phyloP scores from a whole-genome alignment of 163 green algal genomes.

The Chlorella variabilis region DNA sequence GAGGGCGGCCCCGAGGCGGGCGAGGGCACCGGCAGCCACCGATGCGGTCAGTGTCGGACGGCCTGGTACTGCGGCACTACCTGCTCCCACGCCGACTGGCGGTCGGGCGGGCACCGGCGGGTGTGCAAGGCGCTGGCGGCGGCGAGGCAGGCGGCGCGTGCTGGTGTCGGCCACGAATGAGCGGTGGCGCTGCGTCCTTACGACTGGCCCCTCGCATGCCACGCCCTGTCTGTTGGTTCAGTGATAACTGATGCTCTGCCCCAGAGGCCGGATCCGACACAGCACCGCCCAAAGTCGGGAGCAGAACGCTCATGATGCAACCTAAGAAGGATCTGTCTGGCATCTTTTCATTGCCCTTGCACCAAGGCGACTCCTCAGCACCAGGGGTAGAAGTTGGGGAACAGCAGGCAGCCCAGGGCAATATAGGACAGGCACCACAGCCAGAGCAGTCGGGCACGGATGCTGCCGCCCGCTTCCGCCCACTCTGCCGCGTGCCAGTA shows the following conservation, averaged over 20 bases:
- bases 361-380: no score
- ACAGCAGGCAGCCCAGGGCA: conserved; percentile 70
- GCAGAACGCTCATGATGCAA: no score
- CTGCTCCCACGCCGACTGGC: conserved; percentile 6
- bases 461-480: background rate
- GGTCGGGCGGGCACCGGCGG: background rate
- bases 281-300: no score
- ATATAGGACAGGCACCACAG: conserved; percentile 67
- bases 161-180: no score
- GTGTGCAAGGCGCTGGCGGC: background rate
- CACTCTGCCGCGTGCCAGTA: conserved; percentile 82
- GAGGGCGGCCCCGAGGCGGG: background rate
- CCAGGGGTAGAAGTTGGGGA: conserved; percentile 90
- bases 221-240: no score
- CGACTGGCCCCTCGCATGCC: no score
- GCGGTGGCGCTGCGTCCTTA: no score
- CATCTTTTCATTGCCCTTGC: no score
- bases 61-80: conserved; percentile 5
- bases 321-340: no score
- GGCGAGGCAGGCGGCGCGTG: no score
- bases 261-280: no score
- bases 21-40: background rate
- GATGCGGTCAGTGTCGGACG: background rate
- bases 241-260: no score
- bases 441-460: conserved; percentile 54